phyloP scores from a whole-genome alignment of 768 basidiomycete species.

The Pulveroboletus sp. region DNA sequence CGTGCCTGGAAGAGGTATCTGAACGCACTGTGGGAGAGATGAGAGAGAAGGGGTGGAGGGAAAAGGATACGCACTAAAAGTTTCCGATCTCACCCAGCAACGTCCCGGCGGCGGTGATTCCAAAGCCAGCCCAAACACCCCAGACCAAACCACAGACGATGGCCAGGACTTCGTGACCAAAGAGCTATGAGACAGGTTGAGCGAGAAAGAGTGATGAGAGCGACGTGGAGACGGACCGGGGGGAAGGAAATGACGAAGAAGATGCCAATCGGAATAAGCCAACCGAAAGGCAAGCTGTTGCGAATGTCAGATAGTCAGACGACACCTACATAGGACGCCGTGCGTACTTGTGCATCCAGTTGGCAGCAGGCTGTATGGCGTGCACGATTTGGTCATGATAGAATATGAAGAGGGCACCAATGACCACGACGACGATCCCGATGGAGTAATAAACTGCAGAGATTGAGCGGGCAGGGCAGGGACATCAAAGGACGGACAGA shows the following conservation, averaged over 20 bases:
- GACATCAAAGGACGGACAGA: conserved; percentile 29
- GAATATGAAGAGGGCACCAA: conserved; percentile 51
- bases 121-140: conserved; percentile 86
- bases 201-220: neutral
- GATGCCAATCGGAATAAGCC: conserved; percentile 74
- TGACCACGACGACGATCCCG: conserved; percentile 41
- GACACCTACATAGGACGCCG: neutral
- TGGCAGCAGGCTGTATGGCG: conserved; percentile 42
- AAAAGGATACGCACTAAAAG: conserved; percentile 60
- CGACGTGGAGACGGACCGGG: conserved; percentile 43
- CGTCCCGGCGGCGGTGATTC: conserved; percentile 77
- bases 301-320: neutral
- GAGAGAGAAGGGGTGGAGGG: conserved; percentile 1
- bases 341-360: conserved; percentile 40
- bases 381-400: conserved; percentile 59
- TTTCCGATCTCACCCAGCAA: conserved; percentile 85
- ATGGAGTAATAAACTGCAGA: conserved; percentile 44
- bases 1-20: conserved; percentile 71
- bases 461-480: neutral
- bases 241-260: conserved; percentile 86
- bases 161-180: conserved; percentile 90
- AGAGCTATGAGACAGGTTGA: conserved; percentile 46
- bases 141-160: conserved; percentile 87
- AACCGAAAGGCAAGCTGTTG: conserved; percentile 52
- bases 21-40: conserved; percentile 56